Evolutionary conservation across 441 rosid species (phyloP), one percentile per base, ranked within the genome.

Genomic region (Eutrema salsugineum): DNA sequence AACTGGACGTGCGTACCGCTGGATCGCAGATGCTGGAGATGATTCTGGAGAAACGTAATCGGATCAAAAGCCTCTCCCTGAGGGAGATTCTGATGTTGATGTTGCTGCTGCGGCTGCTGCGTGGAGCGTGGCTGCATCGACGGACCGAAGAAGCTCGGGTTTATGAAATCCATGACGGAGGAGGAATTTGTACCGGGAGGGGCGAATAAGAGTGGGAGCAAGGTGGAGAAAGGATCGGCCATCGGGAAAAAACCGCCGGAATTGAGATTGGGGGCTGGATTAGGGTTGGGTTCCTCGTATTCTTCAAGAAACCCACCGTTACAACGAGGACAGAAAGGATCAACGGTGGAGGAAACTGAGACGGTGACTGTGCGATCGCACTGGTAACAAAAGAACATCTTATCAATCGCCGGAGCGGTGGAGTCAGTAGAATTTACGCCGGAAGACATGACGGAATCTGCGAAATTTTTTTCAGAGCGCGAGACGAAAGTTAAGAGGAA

Each of bases 1-100:
- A 85, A 83, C 77, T 86, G 87, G 40, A 86, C 77, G 47, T 82
- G 84, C 50, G 85, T 82, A 28, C 90, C 88, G 63, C 83, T 81
- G 33, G 84, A 79, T 59, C 82, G 78, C 5, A 84, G 79, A 43
- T 70, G 78, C 64, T 83, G 81, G 63, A 84, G 70, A 65, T 84
- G 84, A 35, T 77, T 82, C 58, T 82, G 80, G 42, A 86, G 86
- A 62, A 79, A 79, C 24, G 77, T 35, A 0, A 81, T 4, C 39
- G 85, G 82, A 40, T 77, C 83, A 77, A 81, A 83, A 39, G 60
- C 80, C 24, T 58, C 66, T 0, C 73, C 42, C 6, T 79, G 76
- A 11, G 72, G 64, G 39, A 44, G 68, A 2, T 62, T 43, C 43
- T 49, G 75, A 1, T 30, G 38, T 14, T 11, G 35, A 1, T n/a